These are phyloP conservation scores for Polygonum aviculare DNA, from an alignment of 148 eudicot species.

Conservation along the genomic window DNA sequence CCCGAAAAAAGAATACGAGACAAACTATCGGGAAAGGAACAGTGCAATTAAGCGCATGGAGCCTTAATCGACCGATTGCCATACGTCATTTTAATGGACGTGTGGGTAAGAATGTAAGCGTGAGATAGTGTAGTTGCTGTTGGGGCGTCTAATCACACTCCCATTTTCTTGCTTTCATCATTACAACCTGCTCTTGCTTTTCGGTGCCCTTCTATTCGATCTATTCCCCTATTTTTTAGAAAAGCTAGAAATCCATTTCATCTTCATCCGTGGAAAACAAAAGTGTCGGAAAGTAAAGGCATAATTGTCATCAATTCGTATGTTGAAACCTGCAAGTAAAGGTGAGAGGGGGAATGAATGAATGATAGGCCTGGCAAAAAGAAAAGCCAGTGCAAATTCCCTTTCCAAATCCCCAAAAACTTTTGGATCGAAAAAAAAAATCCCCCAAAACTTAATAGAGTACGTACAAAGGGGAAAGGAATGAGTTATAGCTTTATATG, in stretches of 20 bases:
- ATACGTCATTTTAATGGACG: not conserved
- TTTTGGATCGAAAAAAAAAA: too few species aligned
- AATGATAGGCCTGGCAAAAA: conserved; percentile 1
- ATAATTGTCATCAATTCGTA: not conserved
- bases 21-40: too few species aligned
- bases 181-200: conserved; percentile 53
- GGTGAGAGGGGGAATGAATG: not conserved
- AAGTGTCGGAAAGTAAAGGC: not conserved
- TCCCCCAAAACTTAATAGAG: not conserved
- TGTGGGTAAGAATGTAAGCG: conserved; percentile 10
- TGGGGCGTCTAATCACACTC: conserved; percentile 62
- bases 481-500: too few species aligned
- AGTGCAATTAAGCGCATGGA: too few species aligned
- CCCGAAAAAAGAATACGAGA: too few species aligned
- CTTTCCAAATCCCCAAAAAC: not conserved
- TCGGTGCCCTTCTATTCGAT: conserved; percentile 47
- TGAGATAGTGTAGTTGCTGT: conserved; percentile 36
- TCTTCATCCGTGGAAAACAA: not conserved
- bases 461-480: not conserved
- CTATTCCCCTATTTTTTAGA: not conserved
- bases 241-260: not conserved
- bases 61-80: not conserved
- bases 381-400: not conserved
- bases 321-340: not conserved
- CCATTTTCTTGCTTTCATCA: conserved; percentile 45